A percentile compares a stretch with the other conserved stretches of the same genome.
These are phyloP conservation scores for Chrysochromulina tobinii DNA, from an alignment of 78 protist genomes.

Conservation along the genomic window DNA sequence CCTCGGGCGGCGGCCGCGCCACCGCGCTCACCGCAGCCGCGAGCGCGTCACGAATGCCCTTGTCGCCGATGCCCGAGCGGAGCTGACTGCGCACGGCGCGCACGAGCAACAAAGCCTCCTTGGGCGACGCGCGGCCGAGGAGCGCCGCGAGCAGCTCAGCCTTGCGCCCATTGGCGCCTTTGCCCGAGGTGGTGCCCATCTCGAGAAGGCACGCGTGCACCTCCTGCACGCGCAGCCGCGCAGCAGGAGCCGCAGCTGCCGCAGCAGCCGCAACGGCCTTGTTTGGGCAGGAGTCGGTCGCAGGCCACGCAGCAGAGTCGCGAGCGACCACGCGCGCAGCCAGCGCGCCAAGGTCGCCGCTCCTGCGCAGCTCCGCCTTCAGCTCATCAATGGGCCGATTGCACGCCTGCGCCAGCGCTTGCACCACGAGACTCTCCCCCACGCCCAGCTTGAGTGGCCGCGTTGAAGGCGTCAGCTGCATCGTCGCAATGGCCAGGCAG, in stretches of 20 bases:
- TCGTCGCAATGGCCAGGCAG: conserved; percentile 62
- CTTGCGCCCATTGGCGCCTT: conserved; percentile 35
- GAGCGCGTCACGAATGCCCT: conserved; percentile 80
- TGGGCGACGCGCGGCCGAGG: conserved; percentile 60
- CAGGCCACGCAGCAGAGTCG: background rate
- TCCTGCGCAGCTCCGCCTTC: conserved; percentile 39
- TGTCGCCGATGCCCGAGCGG: background rate
- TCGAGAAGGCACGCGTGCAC: conserved; percentile 48
- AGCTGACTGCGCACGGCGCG: conserved; percentile 81
- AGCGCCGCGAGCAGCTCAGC: conserved; percentile 57
- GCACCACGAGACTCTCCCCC: conserved; percentile 82
- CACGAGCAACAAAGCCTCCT: conserved; percentile 66
- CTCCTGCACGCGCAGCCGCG: conserved; percentile 61
- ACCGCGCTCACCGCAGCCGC: conserved; percentile 85
- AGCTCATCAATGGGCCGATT: conserved; percentile 60
- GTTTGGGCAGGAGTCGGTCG: too few relatives aligned
- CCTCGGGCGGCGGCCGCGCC: conserved; percentile 84
- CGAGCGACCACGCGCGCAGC: conserved; percentile 53
- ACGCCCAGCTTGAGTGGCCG: conserved; percentile 93
- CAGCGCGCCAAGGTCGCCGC: conserved; percentile 91
- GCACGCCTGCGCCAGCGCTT: conserved; percentile 78
- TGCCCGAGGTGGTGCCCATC: conserved; percentile 51
- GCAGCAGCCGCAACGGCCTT: too few relatives aligned
- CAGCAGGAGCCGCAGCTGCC: background rate
- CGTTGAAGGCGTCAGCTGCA: conserved; percentile 82